Conservation (phyloP, 192 early-diverging fungal species). For the Gorgonomyces haynaldii region DNA sequence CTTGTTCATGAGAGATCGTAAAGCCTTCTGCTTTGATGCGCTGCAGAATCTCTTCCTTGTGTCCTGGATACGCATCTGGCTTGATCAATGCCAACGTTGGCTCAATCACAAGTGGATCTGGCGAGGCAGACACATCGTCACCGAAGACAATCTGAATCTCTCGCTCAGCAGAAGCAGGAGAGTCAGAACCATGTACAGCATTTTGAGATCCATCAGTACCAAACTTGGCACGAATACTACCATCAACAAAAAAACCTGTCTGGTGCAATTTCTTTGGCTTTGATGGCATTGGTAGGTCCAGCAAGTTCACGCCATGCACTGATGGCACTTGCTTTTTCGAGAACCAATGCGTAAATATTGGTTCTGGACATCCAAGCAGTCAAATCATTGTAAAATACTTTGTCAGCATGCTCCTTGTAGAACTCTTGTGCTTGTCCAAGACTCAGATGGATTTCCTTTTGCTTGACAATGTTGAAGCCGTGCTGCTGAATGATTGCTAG, state of each 20-base stretch:
- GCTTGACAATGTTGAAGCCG: conserved; percentile 30
- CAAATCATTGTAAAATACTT: conserved; percentile 32
- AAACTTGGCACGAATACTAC: conserved; percentile 33
- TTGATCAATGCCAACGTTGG: conserved; percentile 40
- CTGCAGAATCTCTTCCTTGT: conserved; percentile 34
- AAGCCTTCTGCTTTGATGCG: conserved; percentile 24
- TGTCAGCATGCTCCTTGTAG: conserved; percentile 32
- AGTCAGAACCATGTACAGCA: conserved; percentile 52
- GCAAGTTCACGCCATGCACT: conserved; percentile 40
- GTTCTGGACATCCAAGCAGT: conserved; percentile 41
- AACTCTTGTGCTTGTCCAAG: conserved; percentile 29
- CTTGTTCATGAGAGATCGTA: conserved; percentile 26
- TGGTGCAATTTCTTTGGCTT: conserved; percentile 40
- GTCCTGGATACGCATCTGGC: conserved; percentile 38
- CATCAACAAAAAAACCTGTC: conserved; percentile 21
- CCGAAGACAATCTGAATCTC: conserved; percentile 45
- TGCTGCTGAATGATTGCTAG: conserved; percentile 16
- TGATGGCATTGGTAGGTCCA: conserved; percentile 46
- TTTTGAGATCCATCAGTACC: conserved; percentile 46
- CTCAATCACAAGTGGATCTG: conserved; percentile 12
- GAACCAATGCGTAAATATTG: conserved; percentile 43
- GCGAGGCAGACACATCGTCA: conserved; percentile 11
- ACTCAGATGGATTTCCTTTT: conserved; percentile 27
- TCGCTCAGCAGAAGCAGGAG: conserved; percentile 31
- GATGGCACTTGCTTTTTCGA: conserved; percentile 42